Evolutionary conservation across 306 rosid species (phyloP), one percentile per base, ranked within the genome.

Genomic region (Echinosophora koreensis): DNA sequence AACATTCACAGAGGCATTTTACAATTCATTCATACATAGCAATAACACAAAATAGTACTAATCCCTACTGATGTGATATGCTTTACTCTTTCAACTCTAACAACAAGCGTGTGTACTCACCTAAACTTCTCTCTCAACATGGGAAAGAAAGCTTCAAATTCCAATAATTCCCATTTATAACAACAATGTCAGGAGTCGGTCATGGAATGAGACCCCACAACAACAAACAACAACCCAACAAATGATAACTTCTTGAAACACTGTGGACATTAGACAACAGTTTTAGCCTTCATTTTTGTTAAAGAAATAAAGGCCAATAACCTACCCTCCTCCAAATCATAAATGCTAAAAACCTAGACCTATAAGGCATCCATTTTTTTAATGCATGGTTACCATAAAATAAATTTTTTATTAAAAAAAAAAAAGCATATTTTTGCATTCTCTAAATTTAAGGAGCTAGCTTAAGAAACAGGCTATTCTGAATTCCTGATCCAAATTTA

Each of bases 131-230:
- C 80, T 65, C 77, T 69, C 80, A 73, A 77, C 37, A 65, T 30
- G 58, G 52, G 14, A 82, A 76, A 61, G 28, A 82, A 78, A 61
- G 66, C 64, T 65, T 80, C 57, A 51, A 51, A 37, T 72, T 73
- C 72, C 84, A 81, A 70, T 82, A 77, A 85, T 76, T 84, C 57
- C 47, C 51, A 47, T 73, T 54, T 62, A 71, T 52, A 54, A 66
- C 51, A 54, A 44, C 73, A 65, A 78, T 66, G 77, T 22, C 84
- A 57, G 59, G 77, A 86, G 74, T 66, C 70, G 44, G 85, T 54
- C 80, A 67, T 59, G 77, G 74, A 86, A 86, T 66, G 49, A 75
- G 81, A 77, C 81, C 81, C 85, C 78, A 63, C 88, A 84, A 77
- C 77, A 79, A 37, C 75, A 58, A 58, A 72, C 88, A 85, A 62